phyloP scores from a whole-genome alignment of 1,139 yeast genomes.

The Geotrichum europaeum region DNA sequence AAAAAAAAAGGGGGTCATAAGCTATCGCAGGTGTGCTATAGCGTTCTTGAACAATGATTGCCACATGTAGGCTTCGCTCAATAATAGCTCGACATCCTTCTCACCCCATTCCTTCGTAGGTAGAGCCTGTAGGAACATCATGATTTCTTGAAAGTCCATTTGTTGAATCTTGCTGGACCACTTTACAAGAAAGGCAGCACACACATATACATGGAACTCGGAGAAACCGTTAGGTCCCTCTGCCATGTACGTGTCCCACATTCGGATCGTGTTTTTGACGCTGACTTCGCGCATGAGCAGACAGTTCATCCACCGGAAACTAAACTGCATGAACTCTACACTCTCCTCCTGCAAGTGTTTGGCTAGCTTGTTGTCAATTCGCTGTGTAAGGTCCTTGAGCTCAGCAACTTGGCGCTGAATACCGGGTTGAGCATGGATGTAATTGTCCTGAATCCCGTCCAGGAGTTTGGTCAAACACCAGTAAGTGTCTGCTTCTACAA shows the following conservation, averaged over 20 bases:
- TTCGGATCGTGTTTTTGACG: slow-evolving; percentile 70
- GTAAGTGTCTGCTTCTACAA: slow-evolving; percentile 88
- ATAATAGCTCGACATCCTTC: slow-evolving; percentile 80
- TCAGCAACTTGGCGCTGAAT: slow-evolving; percentile 85
- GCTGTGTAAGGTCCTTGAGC: slow-evolving; percentile 64
- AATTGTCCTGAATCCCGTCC: slow-evolving; percentile 93
- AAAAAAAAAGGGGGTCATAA: not conserved
- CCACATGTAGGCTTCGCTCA: slow-evolving; percentile 97
- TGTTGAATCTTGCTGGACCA: slow-evolving; percentile 70
- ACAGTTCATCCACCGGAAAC: slow-evolving; percentile 99
- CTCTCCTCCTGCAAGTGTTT: slow-evolving; percentile 73
- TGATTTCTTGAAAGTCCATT: slow-evolving; percentile 93
- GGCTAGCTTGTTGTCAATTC: slow-evolving; percentile 71
- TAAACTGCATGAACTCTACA: slow-evolving; percentile 87
- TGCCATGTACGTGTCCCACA: slow-evolving; percentile 97
- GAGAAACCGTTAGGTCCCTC: slow-evolving; percentile 87
- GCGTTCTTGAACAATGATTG: slow-evolving; percentile 88
- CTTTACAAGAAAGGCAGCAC: slow-evolving; percentile 93
- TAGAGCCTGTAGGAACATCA: slow-evolving; percentile 80
- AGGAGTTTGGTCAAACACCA: slow-evolving; percentile 90
- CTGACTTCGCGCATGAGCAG: slow-evolving; percentile 87
- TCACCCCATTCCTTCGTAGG: slow-evolving; percentile 86
- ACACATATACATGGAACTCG: slow-evolving; percentile 91
- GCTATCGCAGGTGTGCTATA: slow-evolving; percentile 41
- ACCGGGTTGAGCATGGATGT: slow-evolving; percentile 97